Evolutionary conservation across 495 filamentous ascomycete species (phyloP).

Genomic region (Xylaria castorea): DNA sequence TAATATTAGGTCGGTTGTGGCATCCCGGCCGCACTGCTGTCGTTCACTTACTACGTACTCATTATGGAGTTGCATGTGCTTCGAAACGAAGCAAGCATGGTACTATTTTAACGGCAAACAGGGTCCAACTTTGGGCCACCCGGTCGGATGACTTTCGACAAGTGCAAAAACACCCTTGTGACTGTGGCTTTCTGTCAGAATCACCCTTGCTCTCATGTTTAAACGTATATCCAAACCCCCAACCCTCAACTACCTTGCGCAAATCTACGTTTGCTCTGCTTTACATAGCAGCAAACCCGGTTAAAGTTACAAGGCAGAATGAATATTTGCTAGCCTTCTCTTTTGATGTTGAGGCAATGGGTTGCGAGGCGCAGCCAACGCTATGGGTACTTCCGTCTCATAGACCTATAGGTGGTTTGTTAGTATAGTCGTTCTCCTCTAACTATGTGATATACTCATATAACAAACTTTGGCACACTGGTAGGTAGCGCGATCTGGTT

Average conservation of each 20-base stretch:
- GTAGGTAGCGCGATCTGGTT: conserved; percentile 8
- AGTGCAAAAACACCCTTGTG: conserved; percentile 20
- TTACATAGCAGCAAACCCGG: background rate
- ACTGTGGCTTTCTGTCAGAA: conserved; percentile 3
- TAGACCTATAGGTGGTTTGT: conserved; percentile 6
- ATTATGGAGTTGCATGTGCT: background rate
- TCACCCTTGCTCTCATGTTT: conserved; percentile 8
- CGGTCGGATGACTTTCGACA: background rate
- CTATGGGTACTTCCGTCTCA: background rate
- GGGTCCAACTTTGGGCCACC: conserved; percentile 1
- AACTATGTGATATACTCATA: conserved; percentile 9
- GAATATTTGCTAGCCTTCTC: background rate
- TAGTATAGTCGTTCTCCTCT: background rate
- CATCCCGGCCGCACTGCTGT: background rate
- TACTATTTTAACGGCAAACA: background rate
- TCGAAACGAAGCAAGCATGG: background rate
- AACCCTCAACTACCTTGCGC: conserved; percentile 13
- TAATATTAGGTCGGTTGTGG: conserved; percentile 10
- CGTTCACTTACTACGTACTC: background rate
- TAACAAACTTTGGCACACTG: background rate
- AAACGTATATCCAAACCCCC: background rate
- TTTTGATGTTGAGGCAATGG: background rate
- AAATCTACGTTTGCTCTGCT: background rate
- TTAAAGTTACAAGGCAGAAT: conserved; percentile 12
- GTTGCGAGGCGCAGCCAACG: conserved; percentile 15